Conservation (phyloP, 371 early-diverging fungal genomes). For the Apophysomyces variabilis region DNA sequence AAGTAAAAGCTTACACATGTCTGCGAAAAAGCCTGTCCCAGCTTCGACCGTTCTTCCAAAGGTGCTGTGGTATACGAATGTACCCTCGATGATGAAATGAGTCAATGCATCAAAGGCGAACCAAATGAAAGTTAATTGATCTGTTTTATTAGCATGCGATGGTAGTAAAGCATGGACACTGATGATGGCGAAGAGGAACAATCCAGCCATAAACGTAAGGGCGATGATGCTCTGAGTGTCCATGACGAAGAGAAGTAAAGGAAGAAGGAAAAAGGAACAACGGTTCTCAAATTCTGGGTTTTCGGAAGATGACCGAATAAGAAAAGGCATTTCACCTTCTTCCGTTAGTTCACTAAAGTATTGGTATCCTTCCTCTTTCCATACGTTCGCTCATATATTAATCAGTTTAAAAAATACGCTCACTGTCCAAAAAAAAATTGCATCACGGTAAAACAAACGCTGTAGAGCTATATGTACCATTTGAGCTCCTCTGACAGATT, state of each 20-base stretch:
- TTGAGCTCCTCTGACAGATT: too few relatives aligned
- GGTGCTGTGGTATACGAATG: conserved; percentile 32
- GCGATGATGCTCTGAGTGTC: background rate
- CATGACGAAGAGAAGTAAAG: background rate
- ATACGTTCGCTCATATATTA: too few relatives aligned
- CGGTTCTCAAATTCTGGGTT: too few relatives aligned
- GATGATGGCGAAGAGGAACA: conserved; percentile 18
- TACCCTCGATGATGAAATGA: conserved; percentile 38
- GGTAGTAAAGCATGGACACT: conserved; percentile 25
- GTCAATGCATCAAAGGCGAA: conserved; percentile 34
- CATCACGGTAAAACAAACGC: too few relatives aligned
- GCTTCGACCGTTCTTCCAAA: conserved; percentile 31
- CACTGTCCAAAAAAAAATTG: too few relatives aligned
- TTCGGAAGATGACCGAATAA: too few relatives aligned
- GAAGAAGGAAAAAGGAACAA: background rate
- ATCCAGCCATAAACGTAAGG: conserved; percentile 12
- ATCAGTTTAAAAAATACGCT: too few relatives aligned
- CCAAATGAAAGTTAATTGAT: conserved; percentile 35
- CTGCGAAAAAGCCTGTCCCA: conserved; percentile 30
- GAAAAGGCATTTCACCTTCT: too few relatives aligned
- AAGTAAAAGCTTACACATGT: conserved; percentile 25
- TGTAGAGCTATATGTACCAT: too few relatives aligned
- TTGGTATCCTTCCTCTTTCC: too few relatives aligned
- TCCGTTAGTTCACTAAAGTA: too few relatives aligned
- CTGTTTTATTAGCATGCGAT: conserved; percentile 24